A percentile compares a stretch with the other conserved stretches of the same genome.
These are phyloP conservation scores for Priceomyces fermenticarens DNA, from an alignment of 805 yeast genomes.

Conservation along the genomic window DNA sequence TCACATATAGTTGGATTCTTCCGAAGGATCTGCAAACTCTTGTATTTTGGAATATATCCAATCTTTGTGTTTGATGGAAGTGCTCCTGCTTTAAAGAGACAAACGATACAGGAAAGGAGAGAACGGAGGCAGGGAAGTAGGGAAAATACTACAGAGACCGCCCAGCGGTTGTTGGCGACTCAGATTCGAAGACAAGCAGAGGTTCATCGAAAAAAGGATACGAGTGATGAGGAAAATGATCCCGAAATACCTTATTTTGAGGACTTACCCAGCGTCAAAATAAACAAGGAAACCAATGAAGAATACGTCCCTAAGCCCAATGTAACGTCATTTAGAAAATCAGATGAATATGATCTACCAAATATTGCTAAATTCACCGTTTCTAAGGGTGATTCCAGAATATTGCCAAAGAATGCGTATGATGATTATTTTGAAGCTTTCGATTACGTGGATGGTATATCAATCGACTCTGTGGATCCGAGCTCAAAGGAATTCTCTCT, in stretches of 20 bases:
- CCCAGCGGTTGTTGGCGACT: constrained; percentile 73
- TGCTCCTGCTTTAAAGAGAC: constrained; percentile 78
- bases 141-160: constrained; percentile 69
- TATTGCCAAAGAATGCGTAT: constrained; percentile 71
- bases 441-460: constrained; percentile 63
- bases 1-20: constrained; percentile 96
- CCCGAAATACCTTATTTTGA: constrained; percentile 17
- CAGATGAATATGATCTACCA: constrained; percentile 89
- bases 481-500: constrained; percentile 70
- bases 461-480: constrained; percentile 76
- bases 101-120: constrained; percentile 70
- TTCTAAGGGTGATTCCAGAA: constrained; percentile 61
- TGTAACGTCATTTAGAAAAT: constrained; percentile 19
- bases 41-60: constrained; percentile 84
- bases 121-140: constrained; percentile 72
- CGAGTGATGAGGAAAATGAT: constrained; percentile 1
- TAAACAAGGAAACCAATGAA: constrained; percentile 9
- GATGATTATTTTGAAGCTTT: constrained; percentile 52
- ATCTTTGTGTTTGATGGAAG: constrained; percentile 96
- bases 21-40: constrained; percentile 83
- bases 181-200: constrained; percentile 65
- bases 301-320: not conserved
- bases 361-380: constrained; percentile 54
- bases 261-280: constrained; percentile 12
- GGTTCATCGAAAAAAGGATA: not conserved